Percentiles rank a stretch among this genome's conserved stretches.
phyloP scores from a whole-genome alignment of 202 grass and related monocot genomes.

The Eragrostis tef region DNA sequence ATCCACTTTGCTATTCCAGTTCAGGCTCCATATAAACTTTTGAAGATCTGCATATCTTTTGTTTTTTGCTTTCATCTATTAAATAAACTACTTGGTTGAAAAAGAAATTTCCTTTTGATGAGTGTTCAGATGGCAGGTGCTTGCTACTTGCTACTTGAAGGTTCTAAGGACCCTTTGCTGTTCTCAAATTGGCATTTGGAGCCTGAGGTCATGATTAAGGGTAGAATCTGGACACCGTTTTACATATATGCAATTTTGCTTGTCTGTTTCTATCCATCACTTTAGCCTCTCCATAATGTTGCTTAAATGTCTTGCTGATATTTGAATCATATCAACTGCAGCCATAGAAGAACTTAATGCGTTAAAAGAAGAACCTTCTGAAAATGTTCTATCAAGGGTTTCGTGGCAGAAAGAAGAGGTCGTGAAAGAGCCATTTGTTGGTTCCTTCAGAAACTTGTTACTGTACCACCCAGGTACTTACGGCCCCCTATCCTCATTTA shows the following conservation, averaged over 20 bases:
- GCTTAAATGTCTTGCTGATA: background rate
- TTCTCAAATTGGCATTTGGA: constrained; percentile 52
- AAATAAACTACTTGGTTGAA: constrained; percentile 46
- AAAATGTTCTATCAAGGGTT: constrained; percentile 44
- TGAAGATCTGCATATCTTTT: constrained; percentile 13
- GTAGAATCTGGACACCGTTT: constrained; percentile 45
- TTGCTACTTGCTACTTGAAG: constrained; percentile 75
- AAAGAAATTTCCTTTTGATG: constrained; percentile 48
- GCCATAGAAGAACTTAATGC: constrained; percentile 44
- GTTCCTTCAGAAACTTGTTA: constrained; percentile 70
- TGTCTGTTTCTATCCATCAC: constrained; percentile 16
- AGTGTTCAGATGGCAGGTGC: constrained; percentile 69
- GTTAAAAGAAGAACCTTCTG: constrained; percentile 41
- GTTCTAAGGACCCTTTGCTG: constrained; percentile 54
- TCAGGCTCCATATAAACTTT: background rate
- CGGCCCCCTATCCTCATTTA: constrained; percentile 1
- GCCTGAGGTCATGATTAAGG: constrained; percentile 55
- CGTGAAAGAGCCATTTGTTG: constrained; percentile 59
- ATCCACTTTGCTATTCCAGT: constrained; percentile 19
- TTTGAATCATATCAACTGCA: constrained; percentile 47
- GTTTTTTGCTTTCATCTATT: constrained; percentile 33
- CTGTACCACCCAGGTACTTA: constrained; percentile 69
- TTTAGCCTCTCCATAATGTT: constrained; percentile 1
- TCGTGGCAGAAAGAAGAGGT: constrained; percentile 59
- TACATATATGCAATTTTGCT: constrained; percentile 10